Conservation (phyloP, 2,329 filamentous ascomycete species). For the Paraconiothyrium brasiliense region DNA sequence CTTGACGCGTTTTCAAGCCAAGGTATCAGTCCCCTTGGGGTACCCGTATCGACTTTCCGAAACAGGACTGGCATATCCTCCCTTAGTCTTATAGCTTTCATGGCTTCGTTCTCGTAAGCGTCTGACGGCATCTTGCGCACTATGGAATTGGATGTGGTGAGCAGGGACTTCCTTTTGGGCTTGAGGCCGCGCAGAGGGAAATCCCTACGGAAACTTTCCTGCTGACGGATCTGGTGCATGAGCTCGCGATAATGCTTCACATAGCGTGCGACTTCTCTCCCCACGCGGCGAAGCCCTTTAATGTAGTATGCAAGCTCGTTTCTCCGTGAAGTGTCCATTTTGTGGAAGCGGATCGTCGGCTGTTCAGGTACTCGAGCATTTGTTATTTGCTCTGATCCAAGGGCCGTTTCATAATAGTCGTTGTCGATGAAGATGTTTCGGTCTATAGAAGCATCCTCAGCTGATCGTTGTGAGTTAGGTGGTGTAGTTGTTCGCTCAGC, state of each 20-base stretch:
- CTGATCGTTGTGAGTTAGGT: not conserved
- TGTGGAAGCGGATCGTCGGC: slow-evolving; percentile 4
- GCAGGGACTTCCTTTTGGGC: not conserved
- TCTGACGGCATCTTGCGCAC: not conserved
- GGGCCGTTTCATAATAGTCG: not conserved
- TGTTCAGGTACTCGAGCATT: not conserved
- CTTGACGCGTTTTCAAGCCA: not conserved
- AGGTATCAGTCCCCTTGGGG: not conserved
- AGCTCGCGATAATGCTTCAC: slow-evolving; percentile 7
- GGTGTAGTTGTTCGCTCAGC: not conserved
- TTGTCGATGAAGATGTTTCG: not conserved
- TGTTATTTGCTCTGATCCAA: not conserved
- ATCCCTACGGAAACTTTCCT: not conserved
- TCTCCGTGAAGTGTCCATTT: not conserved
- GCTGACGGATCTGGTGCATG: slow-evolving; percentile 10
- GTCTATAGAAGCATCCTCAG: not conserved
- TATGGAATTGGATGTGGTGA: not conserved
- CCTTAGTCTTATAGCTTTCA: not conserved
- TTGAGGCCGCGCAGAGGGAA: not conserved
- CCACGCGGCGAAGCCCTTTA: slow-evolving; percentile 1
- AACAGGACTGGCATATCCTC: not conserved
- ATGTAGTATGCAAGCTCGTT: slow-evolving; percentile 4
- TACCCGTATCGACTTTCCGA: not conserved
- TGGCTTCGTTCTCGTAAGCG: not conserved
- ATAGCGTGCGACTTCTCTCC: slow-evolving; percentile 1